Percentiles rank a stretch among this genome's conserved stretches.
Evolutionary conservation across 345 rosid genomes (phyloP).

Genomic region (Sisymbrium altissimum): DNA sequence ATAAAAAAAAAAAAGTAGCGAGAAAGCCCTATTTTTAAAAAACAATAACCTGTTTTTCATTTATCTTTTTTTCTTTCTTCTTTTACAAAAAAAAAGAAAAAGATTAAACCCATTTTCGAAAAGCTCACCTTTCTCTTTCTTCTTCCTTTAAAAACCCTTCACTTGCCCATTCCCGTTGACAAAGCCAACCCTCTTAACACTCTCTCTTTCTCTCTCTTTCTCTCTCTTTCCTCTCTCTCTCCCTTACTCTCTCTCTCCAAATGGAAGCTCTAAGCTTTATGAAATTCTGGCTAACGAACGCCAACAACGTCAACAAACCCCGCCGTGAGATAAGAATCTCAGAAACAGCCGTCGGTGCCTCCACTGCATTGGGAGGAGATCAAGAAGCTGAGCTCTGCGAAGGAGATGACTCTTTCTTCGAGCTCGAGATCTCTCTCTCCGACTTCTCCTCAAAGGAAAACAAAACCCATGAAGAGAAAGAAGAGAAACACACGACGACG

Average conservation of each 20-base stretch:
- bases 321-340: conserved; percentile 33
- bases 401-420: conserved; percentile 89
- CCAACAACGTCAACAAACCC: conserved; percentile 27
- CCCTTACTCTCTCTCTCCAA: background rate
- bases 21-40: background rate
- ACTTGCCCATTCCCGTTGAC: conserved; percentile 23
- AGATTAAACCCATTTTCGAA: conserved; percentile 43
- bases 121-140: conserved; percentile 30
- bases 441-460: conserved; percentile 29
- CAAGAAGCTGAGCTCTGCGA: conserved; percentile 44
- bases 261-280: conserved; percentile 78
- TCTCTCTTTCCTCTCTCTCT: background rate
- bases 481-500: conserved; percentile 28
- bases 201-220: background rate
- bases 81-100: conserved; percentile 3
- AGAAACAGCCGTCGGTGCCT: conserved; percentile 15
- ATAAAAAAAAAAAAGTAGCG: background rate
- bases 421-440: conserved; percentile 67
- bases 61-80: background rate
- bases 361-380: conserved; percentile 19
- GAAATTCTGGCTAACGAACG: conserved; percentile 48
- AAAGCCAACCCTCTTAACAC: conserved; percentile 9
- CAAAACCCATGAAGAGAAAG: background rate
- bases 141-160: conserved; percentile 16
- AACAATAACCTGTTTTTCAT: background rate